Evolutionary conservation across 169 alveolate species (phyloP).

Genomic region (Babesia divergens): DNA sequence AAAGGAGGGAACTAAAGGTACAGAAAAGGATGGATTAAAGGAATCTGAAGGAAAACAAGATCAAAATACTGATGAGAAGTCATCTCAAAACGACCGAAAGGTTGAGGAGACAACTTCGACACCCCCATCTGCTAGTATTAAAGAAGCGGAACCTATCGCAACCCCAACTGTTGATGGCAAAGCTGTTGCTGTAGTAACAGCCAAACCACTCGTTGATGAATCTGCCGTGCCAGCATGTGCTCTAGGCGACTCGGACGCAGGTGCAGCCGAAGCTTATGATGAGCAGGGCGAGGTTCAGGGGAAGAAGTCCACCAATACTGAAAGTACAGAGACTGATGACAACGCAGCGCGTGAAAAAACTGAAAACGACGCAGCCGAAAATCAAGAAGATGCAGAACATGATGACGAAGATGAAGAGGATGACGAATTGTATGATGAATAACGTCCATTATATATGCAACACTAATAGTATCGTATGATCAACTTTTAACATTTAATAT

Average conservation of each 20-base stretch:
- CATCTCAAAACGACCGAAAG: not conserved
- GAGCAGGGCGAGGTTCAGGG: constrained; percentile 14
- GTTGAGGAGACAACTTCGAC: not conserved
- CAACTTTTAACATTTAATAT: too few species aligned
- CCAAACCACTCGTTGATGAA: constrained; percentile 37
- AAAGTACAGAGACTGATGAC: constrained; percentile 17
- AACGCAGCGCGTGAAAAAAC: constrained; percentile 21
- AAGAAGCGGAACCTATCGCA: constrained; percentile 48
- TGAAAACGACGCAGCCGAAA: constrained; percentile 11
- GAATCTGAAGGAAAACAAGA: not conserved
- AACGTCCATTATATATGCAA: too few species aligned
- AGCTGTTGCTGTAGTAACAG: constrained; percentile 35
- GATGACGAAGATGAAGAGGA: constrained; percentile 40
- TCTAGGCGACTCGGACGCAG: constrained; percentile 36
- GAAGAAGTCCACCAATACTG: not conserved
- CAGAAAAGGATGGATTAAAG: not conserved
- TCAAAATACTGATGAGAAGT: not conserved
- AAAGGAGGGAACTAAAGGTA: not conserved
- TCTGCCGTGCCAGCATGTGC: constrained; percentile 35
- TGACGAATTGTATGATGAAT: constrained; percentile 35
- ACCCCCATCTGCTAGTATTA: constrained; percentile 8
- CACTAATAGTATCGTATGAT: too few species aligned
- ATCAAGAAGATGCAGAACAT: constrained; percentile 8
- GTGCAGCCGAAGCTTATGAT: constrained; percentile 35
- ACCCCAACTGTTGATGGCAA: constrained; percentile 47